These are phyloP conservation scores for Malassezia yamatoensis DNA, from an alignment of 1,284 basidiomycete genomes.

Conservation along the genomic window DNA sequence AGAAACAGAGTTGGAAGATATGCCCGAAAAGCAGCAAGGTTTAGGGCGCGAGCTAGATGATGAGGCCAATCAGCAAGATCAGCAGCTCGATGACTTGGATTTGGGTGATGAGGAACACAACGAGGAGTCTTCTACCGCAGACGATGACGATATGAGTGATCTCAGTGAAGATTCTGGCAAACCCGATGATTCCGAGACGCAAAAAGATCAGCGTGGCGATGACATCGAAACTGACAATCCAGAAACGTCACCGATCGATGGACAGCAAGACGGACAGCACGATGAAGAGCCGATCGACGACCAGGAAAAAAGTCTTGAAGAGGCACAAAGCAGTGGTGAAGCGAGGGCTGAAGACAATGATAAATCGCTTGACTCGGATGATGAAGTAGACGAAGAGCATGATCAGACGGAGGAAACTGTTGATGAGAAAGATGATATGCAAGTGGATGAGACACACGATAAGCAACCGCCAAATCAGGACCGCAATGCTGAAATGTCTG, in stretches of 20 bases:
- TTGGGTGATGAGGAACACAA: constrained; percentile 8
- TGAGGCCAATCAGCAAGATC: constrained; percentile 43
- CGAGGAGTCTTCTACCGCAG: constrained; percentile 24
- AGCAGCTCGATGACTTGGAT: constrained; percentile 34
- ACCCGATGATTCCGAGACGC: not conserved
- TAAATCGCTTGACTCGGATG: no score
- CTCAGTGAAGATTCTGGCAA: no score
- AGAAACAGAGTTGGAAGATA: constrained; percentile 42
- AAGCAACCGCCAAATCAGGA: constrained; percentile 22
- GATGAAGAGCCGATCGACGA: no score
- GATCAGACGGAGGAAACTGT: not conserved
- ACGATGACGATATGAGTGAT: constrained; percentile 5
- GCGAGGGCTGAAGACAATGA: no score
- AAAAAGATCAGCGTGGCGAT: constrained; percentile 23
- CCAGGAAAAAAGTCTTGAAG: no score
- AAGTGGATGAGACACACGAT: no score
- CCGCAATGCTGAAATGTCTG: constrained; percentile 40
- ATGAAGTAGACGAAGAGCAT: no score
- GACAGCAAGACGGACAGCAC: no score
- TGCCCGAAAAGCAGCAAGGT: constrained; percentile 49
- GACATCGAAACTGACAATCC: constrained; percentile 21
- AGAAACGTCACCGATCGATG: no score
- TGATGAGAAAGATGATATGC: no score
- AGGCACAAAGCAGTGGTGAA: no score
- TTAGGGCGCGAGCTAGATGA: constrained; percentile 44